phyloP scores from a whole-genome alignment of 305 asterid genomes.

The Fraxinus greggii region DNA sequence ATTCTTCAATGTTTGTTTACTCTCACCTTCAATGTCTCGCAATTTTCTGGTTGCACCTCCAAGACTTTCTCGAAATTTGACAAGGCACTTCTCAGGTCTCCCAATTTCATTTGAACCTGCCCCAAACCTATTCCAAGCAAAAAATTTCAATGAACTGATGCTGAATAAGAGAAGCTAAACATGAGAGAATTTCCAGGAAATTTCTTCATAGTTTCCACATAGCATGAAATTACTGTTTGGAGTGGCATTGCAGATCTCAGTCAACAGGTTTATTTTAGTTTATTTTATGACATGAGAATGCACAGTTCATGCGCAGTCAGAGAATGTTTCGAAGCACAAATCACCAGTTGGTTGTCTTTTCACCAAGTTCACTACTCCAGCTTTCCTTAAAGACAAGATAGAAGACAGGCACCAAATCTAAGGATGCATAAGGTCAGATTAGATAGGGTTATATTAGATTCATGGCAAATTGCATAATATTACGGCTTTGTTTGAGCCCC shows the following conservation, averaged over 20 bases:
- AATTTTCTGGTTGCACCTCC: slow-evolving; percentile 93
- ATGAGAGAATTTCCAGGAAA: background rate
- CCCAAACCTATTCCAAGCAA: slow-evolving; percentile 67
- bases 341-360: slow-evolving; percentile 5
- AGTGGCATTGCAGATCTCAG: slow-evolving; percentile 12
- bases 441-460: background rate
- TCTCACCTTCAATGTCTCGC: slow-evolving; percentile 80
- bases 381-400: slow-evolving; percentile 6
- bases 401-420: slow-evolving; percentile 16
- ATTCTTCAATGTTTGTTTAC: slow-evolving; percentile 32
- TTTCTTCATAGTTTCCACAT: background rate
- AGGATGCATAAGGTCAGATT: slow-evolving; percentile 1
- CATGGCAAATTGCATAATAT: background rate
- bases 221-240: background rate
- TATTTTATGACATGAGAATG: background rate
- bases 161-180: slow-evolving; percentile 5
- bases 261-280: slow-evolving; percentile 15
- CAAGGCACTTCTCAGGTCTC: slow-evolving; percentile 87
- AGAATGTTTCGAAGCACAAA: background rate
- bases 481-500: background rate
- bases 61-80: slow-evolving; percentile 88
- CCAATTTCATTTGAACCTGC: slow-evolving; percentile 95
- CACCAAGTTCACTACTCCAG: slow-evolving; percentile 10
- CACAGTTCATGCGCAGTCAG: background rate
- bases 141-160: slow-evolving; percentile 9